These are phyloP conservation scores for Paxillus involutus DNA, from an alignment of 768 basidiomycete species.

Conservation along the genomic window DNA sequence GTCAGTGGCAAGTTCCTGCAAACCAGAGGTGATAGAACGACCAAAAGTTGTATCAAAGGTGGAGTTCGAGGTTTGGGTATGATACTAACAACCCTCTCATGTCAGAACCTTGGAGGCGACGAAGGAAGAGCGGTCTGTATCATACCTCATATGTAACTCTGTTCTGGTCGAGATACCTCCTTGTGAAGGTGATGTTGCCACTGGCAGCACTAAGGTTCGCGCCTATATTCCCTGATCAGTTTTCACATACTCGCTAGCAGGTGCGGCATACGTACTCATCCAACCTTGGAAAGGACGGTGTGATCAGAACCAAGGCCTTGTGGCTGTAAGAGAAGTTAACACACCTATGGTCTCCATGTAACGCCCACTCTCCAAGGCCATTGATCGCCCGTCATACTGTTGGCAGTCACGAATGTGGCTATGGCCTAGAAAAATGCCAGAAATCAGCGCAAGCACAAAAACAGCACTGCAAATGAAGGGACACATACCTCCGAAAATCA, in stretches of 20 bases:
- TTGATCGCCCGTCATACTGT: slow-evolving; percentile 68
- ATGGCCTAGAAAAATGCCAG: slow-evolving; percentile 46
- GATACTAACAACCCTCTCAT: slow-evolving; percentile 47
- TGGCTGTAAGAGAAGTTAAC: slow-evolving; percentile 7
- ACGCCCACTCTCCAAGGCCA: slow-evolving; percentile 79
- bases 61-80: slow-evolving; percentile 49
- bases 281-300: slow-evolving; percentile 38
- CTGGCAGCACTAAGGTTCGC: slow-evolving; percentile 44
- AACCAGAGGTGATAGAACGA: slow-evolving; percentile 49
- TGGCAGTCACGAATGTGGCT: slow-evolving; percentile 79
- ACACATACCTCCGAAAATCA: slow-evolving; percentile 71
- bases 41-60: slow-evolving; percentile 66
- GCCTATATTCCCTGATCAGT: slow-evolving; percentile 28
- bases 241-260: background rate
- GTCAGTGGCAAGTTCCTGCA: slow-evolving; percentile 48
- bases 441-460: background rate
- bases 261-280: slow-evolving; percentile 49
- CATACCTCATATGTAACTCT: slow-evolving; percentile 71
- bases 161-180: slow-evolving; percentile 81
- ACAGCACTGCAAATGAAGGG: background rate
- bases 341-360: slow-evolving; percentile 92
- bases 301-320: background rate
- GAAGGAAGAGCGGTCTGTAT: background rate
- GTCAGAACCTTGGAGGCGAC: background rate
- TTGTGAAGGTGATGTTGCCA: slow-evolving; percentile 57